These are phyloP conservation scores for Lachnellula willkommii DNA, from an alignment of 2,329 filamentous ascomycete species.

Conservation along the genomic window DNA sequence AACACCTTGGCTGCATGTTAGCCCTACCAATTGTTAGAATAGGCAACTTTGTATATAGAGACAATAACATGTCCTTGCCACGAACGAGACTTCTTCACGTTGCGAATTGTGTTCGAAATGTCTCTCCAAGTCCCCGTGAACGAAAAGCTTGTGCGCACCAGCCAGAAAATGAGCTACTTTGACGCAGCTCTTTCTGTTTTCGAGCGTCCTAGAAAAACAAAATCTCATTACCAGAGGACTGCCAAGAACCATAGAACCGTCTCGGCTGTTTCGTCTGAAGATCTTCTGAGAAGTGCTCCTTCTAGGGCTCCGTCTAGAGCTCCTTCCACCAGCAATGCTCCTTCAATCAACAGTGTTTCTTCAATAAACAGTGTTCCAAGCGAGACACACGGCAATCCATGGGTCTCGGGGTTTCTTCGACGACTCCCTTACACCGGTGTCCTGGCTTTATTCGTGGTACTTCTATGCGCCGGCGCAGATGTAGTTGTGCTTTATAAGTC, in stretches of 20 bases:
- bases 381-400: constrained; percentile 1
- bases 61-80: background rate
- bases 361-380: background rate
- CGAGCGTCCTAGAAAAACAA: background rate
- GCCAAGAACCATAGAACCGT: background rate
- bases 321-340: no score
- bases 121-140: background rate
- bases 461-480: constrained; percentile 1
- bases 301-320: background rate
- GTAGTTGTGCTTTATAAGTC: background rate
- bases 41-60: background rate
- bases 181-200: background rate
- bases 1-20: background rate
- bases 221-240: background rate
- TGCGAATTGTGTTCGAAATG: background rate
- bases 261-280: background rate
- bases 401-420: background rate
- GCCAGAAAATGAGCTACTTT: background rate
- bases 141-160: background rate
- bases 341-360: background rate
- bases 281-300: background rate
- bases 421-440: background rate
- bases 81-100: background rate
- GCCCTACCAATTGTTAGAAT: background rate
- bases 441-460: background rate